Percentiles rank a stretch among this genome's conserved stretches.
These are phyloP conservation scores for Podospora didyma DNA, from an alignment of 495 filamentous ascomycete species.

Conservation along the genomic window DNA sequence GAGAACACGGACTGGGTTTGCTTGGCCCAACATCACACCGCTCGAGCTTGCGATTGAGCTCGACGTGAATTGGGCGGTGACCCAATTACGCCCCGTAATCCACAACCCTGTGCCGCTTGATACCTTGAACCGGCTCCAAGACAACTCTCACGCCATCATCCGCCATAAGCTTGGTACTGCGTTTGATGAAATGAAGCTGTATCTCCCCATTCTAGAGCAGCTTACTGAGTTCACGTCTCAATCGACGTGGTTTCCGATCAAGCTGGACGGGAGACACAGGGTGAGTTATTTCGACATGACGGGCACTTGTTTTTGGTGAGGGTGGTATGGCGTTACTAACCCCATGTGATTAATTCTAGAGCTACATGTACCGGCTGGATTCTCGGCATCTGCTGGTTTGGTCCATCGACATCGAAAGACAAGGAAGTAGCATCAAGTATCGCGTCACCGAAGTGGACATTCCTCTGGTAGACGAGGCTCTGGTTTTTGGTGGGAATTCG, in stretches of 20 bases:
- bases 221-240: neutral
- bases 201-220: neutral
- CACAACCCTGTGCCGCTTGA: neutral
- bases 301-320: no score
- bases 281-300: no score
- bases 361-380: slow-evolving; percentile 2
- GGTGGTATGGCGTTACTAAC: neutral
- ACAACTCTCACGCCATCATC: neutral
- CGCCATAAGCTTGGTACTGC: neutral
- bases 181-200: neutral
- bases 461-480: neutral
- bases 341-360: neutral
- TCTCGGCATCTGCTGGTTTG: neutral
- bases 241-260: neutral
- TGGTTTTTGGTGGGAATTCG: neutral
- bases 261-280: neutral
- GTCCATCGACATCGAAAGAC: neutral
- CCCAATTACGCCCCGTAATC: neutral
- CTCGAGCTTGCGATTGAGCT: slow-evolving; percentile 3
- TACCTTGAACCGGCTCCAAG: neutral
- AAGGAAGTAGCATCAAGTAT: neutral
- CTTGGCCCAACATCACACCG: neutral
- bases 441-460: slow-evolving; percentile 2
- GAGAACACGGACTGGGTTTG: neutral
- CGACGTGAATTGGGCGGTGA: neutral